Evolutionary conservation across 2,329 filamentous ascomycete species (phyloP).

Genomic region (Dactylella cylindrospora): DNA sequence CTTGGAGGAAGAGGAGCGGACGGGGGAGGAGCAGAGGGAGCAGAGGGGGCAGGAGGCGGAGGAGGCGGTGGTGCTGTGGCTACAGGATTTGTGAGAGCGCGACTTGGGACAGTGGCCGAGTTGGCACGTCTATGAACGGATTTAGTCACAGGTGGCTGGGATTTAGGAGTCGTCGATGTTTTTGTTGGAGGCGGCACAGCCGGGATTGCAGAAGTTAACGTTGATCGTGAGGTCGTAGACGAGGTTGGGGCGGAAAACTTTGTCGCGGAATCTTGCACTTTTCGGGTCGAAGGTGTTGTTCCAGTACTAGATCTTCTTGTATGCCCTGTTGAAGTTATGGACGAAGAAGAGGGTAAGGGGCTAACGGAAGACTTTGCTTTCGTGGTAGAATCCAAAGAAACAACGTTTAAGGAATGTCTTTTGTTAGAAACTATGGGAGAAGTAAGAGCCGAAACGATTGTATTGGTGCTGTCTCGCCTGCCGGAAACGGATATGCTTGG

Average conservation of each 20-base stretch:
- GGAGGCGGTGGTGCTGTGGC: conserved; percentile 27
- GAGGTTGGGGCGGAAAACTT: conserved; percentile 26
- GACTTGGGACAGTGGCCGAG: conserved; percentile 23
- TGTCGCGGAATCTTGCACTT: conserved; percentile 30
- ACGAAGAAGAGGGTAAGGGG: conserved; percentile 36
- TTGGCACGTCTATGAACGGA: conserved; percentile 26
- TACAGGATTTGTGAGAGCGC: conserved; percentile 9
- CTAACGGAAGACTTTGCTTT: conserved; percentile 25
- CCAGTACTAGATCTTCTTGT: conserved; percentile 33
- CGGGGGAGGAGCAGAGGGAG: conserved; percentile 14
- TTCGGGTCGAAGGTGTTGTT: conserved; percentile 16
- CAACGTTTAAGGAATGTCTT: conserved; percentile 37
- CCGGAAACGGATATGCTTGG: conserved; percentile 43
- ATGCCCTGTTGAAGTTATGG: conserved; percentile 22
- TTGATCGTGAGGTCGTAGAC: conserved; percentile 15
- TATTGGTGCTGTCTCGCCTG: conserved; percentile 37
- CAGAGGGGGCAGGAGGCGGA: conserved; percentile 12
- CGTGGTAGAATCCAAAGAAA: conserved; percentile 20
- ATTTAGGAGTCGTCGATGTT: conserved; percentile 16
- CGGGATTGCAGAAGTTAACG: conserved; percentile 10
- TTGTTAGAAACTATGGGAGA: conserved; percentile 30
- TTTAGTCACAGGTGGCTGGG: conserved; percentile 30
- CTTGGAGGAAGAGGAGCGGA: conserved; percentile 36
- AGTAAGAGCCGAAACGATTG: conserved; percentile 29
- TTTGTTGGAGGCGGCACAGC: conserved; percentile 11